Base-by-base conservation (phyloP, 2,329 filamentous ascomycete species). In the Diaporthe vexans region DNA sequence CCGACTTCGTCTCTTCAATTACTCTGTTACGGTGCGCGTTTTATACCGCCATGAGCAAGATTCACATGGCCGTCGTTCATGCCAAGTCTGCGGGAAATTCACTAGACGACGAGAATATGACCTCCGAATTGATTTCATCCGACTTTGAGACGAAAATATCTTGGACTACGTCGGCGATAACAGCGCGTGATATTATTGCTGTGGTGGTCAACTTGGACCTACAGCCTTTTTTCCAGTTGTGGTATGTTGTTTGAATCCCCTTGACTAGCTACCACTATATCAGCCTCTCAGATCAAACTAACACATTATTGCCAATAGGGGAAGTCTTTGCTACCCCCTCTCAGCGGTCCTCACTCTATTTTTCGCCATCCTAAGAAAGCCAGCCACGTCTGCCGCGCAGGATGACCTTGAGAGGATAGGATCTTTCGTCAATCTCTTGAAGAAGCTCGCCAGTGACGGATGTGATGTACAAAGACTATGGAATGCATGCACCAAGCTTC, bases 281-380 rank as follows among this genome's bases (percentile, higher is more conserved):
- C 4, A 4, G 5, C 3, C 21, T 43, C 13, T 3, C 11, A 46
- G 4, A 2, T 46, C 1, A 2, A 21, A 19, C 15, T 46, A 63
- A 63, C 5, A 7, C 13, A 26, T 43, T 0, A 1, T 46, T 63
- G 37, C 1, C 9, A 17, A 19, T 2, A 63, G 58, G 37, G 37
- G 37, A 29, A 29, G 1, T 63, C 17, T 63, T 0, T 29, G 37
- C 24, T 63, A 63, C 37, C 58, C 58, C 1, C 17, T 63, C 4
- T 43, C 58, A 29, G 58, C 58, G 24, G 58, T 63, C 21, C 58
- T 63, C 24, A 63, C 13, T 13, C 37, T 63, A 3, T 33, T 63
- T 0, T 48, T 26, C 26, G 19, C n/a, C 3, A 48, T 48, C 4
- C 40, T 48, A 5, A 4, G 10, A 19, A 17, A n/a, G 3, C 59